These are phyloP conservation scores for Neonectria hederae DNA, from an alignment of 2,329 filamentous ascomycete genomes.

Conservation along the genomic window DNA sequence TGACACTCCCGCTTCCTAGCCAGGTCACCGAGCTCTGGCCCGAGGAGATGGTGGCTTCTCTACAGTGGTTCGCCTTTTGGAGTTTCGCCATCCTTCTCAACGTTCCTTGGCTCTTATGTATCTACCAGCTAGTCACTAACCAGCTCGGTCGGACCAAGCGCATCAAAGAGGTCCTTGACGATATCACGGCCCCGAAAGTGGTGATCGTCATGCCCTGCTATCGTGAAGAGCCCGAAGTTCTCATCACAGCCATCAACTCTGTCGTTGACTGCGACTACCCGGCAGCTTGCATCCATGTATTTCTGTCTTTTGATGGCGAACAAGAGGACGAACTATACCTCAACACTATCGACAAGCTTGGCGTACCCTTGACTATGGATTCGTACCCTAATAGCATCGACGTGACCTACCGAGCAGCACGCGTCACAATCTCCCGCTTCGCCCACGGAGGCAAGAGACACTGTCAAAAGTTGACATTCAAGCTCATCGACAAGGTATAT, in stretches of 20 bases:
- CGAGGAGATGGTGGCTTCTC: constrained; percentile 68
- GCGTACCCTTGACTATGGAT: constrained; percentile 79
- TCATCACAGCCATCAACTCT: constrained; percentile 88
- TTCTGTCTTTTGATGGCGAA: constrained; percentile 93
- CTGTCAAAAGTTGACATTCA: constrained; percentile 93
- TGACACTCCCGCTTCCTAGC: constrained; percentile 84
- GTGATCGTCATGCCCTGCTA: constrained; percentile 98
- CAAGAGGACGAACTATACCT: constrained; percentile 89
- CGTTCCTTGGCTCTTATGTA: constrained; percentile 90
- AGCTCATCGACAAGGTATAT: constrained; percentile 93
- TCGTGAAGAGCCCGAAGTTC: constrained; percentile 85
- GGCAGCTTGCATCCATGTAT: constrained; percentile 89
- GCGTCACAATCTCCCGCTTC: constrained; percentile 92
- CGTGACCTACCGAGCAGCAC: constrained; percentile 80
- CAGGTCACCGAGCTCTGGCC: constrained; percentile 80
- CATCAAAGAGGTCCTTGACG: constrained; percentile 86
- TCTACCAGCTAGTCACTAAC: constrained; percentile 90
- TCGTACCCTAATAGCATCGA: constrained; percentile 91
- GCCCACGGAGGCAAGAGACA: constrained; percentile 92
- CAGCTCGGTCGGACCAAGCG: constrained; percentile 83
- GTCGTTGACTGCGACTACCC: constrained; percentile 96
- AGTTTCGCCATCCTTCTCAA: constrained; percentile 86
- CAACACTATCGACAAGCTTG: constrained; percentile 84
- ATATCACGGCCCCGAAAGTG: constrained; percentile 87
- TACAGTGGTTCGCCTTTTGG: constrained; percentile 98